These are phyloP conservation scores for Schwanniomyces etchellsii DNA, from an alignment of 1,139 yeast species.

Conservation along the genomic window DNA sequence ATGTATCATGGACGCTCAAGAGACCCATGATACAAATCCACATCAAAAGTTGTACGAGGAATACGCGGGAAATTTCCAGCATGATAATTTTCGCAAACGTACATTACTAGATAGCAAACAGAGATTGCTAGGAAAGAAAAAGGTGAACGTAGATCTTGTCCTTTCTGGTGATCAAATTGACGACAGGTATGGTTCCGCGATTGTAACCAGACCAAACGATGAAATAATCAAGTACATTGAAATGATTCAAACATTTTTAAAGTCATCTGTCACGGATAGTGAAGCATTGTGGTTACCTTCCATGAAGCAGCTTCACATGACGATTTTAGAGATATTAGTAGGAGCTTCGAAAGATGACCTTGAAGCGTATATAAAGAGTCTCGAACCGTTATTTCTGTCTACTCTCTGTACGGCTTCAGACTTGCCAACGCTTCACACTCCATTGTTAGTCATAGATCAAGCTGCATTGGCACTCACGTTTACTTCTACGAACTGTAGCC, in stretches of 20 bases:
- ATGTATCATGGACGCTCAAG: too few species aligned
- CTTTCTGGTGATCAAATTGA: background rate
- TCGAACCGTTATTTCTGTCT: background rate
- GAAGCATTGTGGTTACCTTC: background rate
- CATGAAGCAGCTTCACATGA: background rate
- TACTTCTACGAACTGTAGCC: background rate
- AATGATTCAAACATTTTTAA: background rate
- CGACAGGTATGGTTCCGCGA: conserved; percentile 1
- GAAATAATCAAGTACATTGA: background rate
- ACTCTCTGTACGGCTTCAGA: background rate
- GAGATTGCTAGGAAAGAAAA: too few species aligned
- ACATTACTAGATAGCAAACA: too few species aligned
- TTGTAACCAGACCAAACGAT: conserved; percentile 1
- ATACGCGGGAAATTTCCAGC: too few species aligned
- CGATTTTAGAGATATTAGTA: background rate
- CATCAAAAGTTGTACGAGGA: too few species aligned
- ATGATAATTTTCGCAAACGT: too few species aligned
- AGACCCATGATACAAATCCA: too few species aligned
- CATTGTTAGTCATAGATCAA: background rate
- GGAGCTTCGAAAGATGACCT: background rate
- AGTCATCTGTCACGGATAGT: background rate
- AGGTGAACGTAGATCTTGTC: too few species aligned
- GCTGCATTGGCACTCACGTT: background rate
- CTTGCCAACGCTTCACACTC: background rate
- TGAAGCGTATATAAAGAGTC: background rate